Evolutionary conservation across 495 filamentous ascomycete genomes (phyloP), one percentile per base, ranked within the genome.

Genomic region (Aspergillus sparsus): DNA sequence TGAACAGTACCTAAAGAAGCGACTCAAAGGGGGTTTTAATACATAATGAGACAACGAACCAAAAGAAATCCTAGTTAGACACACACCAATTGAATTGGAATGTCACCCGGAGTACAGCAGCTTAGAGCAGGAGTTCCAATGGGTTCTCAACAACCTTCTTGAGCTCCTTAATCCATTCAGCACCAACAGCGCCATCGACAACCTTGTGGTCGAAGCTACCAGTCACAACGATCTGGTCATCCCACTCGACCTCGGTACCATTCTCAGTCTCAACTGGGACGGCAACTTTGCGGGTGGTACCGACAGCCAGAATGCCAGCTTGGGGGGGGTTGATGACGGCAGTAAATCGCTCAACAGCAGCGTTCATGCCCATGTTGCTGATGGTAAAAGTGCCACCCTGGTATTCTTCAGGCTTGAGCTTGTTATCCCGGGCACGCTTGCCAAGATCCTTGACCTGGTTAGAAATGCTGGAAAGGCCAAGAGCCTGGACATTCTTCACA

Each of bases 281-380:
- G 34, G 95, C 90, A 53, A 98, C 93, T 87, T 97, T 98, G 80
- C 90, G 89, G 61, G 88, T 88, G 57, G 91, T 93, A 60, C 95
- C 95, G 53, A 99, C 91, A 47, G 95, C 95, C 58, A 99, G 83
- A 74, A 99, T 99, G 69, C 85, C 87, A 45, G 95, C 93, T 81
- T 98, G 94, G 34, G 95, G 95, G 49, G 95, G 95, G 83, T 99
- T 99, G 84, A 99, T 97, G 71, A 99, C 89, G 63, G 95, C 95
- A n/a, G 95, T 97, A 82, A 99, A 99, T 65, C 91, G 86, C 71
- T 97, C 92, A 62, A 99, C 86, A 39, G 95, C 95, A 9, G 87
- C 67, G 83, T 99, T 99, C 94, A 98, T 98, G 72, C 95, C 95
- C 95, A 99, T 97, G 86, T 99, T 99, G 79, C 89, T 93, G 79